Evolutionary conservation across 192 early-diverging fungal genomes (phyloP).

Genomic region (Podila verticillata): DNA sequence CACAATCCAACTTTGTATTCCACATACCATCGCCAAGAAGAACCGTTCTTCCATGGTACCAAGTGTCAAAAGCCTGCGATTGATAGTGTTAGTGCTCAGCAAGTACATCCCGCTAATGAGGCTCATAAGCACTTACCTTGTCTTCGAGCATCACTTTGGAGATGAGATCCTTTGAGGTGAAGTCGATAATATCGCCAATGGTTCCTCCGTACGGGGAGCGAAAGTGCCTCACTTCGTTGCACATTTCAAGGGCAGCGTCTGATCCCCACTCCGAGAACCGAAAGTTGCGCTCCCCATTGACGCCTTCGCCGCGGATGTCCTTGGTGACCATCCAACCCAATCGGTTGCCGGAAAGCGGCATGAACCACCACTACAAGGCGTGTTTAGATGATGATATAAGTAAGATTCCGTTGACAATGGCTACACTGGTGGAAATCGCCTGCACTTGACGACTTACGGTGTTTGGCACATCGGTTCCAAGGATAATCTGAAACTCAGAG

Average conservation of each 20-base stretch:
- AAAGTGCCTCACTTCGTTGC: not conserved
- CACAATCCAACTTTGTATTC: too few species aligned
- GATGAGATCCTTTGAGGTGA: not conserved
- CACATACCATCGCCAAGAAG: too few species aligned
- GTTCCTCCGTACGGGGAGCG: not conserved
- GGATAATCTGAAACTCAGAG: not conserved
- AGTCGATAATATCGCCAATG: not conserved
- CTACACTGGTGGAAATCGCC: conserved; percentile 24
- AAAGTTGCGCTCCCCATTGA: not conserved
- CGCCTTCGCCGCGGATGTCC: not conserved
- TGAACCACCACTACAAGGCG: not conserved
- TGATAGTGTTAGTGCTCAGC: too few species aligned
- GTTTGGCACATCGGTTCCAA: not conserved
- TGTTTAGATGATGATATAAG: conserved; percentile 13
- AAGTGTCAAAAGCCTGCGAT: too few species aligned
- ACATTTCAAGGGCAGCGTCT: not conserved
- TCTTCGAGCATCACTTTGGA: not conserved
- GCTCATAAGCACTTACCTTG: too few species aligned
- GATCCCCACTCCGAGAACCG: not conserved
- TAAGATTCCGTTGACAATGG: conserved; percentile 3
- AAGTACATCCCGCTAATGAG: too few species aligned
- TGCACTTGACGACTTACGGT: not conserved
- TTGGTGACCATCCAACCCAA: not conserved
- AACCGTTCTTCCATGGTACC: too few species aligned
- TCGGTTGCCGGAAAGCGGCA: not conserved